Conservation (phyloP, 1,284 basidiomycete genomes). For the Athelia psychrophila region DNA sequence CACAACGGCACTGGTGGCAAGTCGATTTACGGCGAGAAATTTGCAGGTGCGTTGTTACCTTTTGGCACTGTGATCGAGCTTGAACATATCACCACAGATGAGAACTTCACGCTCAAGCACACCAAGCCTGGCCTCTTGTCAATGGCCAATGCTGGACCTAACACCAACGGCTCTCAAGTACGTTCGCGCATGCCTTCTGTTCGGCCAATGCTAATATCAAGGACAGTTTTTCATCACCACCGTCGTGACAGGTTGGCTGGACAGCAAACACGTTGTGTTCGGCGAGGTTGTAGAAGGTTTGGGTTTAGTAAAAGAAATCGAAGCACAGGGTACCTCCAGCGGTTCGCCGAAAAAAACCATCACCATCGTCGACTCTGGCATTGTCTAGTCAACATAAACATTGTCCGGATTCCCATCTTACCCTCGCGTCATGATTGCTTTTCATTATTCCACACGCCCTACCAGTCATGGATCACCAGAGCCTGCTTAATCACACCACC, state of each 20-base stretch:
- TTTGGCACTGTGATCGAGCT: not conserved
- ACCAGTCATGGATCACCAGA: no score
- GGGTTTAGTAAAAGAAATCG: slow-evolving; percentile 77
- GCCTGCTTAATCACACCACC: no score
- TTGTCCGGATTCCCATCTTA: no score
- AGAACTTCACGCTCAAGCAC: slow-evolving; percentile 85
- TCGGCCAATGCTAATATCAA: not conserved
- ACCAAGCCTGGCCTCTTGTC: slow-evolving; percentile 80
- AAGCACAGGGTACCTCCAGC: slow-evolving; percentile 55
- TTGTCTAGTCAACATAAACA: slow-evolving; percentile 8
- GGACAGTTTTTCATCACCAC: slow-evolving; percentile 87
- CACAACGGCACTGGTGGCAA: slow-evolving; percentile 86
- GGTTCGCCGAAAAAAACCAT: slow-evolving; percentile 56
- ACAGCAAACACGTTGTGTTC: slow-evolving; percentile 81
- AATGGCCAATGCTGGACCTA: slow-evolving; percentile 82
- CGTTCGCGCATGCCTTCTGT: slow-evolving; percentile 7
- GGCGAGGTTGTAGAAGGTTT: slow-evolving; percentile 81
- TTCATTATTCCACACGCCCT: no score
- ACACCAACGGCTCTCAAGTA: slow-evolving; percentile 75
- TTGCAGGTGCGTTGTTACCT: slow-evolving; percentile 46
- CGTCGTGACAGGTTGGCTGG: slow-evolving; percentile 73
- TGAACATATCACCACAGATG: slow-evolving; percentile 49
- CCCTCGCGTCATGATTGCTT: no score
- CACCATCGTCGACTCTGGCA: slow-evolving; percentile 64
- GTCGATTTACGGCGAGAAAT: slow-evolving; percentile 88